Percentiles rank a stretch among this genome's conserved stretches.
phyloP scores from a whole-genome alignment of 208 protist genomes.

The Crithidia brevicula region DNA sequence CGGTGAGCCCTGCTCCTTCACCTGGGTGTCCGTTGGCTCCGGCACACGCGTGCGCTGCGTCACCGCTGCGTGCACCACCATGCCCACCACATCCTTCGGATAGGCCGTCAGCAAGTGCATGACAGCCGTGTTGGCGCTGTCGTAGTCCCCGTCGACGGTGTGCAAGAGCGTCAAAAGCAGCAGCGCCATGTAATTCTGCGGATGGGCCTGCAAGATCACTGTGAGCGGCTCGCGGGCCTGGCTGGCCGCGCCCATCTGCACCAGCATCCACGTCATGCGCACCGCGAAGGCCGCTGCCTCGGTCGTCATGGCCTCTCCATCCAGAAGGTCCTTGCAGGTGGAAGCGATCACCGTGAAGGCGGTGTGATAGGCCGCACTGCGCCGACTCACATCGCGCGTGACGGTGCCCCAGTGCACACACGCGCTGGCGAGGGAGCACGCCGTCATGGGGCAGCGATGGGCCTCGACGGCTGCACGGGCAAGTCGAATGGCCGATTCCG shows the following conservation, averaged over 20 bases:
- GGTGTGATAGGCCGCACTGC: slow-evolving; percentile 21
- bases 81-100: slow-evolving; percentile 44
- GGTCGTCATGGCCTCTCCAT: slow-evolving; percentile 5
- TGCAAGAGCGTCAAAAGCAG: slow-evolving; percentile 66
- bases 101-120: slow-evolving; percentile 42
- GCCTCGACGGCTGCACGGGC: slow-evolving; percentile 48
- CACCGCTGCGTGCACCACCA: slow-evolving; percentile 47
- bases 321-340: slow-evolving; percentile 20
- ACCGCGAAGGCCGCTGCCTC: slow-evolving; percentile 41
- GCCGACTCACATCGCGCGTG: slow-evolving; percentile 23
- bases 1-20: slow-evolving; percentile 1
- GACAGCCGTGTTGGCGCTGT: slow-evolving; percentile 38
- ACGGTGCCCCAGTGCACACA: slow-evolving; percentile 32
- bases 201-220: slow-evolving; percentile 33
- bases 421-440: slow-evolving; percentile 43
- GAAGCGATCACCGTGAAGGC: slow-evolving; percentile 22
- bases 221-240: slow-evolving; percentile 33
- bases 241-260: slow-evolving; percentile 40
- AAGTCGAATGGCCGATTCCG: slow-evolving; percentile 40
- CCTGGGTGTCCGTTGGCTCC: slow-evolving; percentile 15
- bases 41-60: slow-evolving; percentile 10
- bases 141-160: slow-evolving; percentile 52
- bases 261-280: slow-evolving; percentile 69
- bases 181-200: slow-evolving; percentile 51
- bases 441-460: slow-evolving; percentile 42